Conservation (phyloP, 108 stramenopile genomes). For the Conticribra guillardii region DNA sequence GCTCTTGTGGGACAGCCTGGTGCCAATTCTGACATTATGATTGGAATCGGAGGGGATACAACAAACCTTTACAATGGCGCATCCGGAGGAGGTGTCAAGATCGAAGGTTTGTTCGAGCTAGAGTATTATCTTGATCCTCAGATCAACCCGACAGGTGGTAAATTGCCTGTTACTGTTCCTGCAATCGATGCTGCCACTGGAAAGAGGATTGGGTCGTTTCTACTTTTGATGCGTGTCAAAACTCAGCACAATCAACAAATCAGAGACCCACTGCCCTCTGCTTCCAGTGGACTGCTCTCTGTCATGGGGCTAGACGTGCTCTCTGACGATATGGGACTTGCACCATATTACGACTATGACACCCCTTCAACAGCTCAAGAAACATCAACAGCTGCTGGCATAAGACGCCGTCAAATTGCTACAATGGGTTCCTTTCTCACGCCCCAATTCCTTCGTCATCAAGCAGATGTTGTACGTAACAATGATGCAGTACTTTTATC, state of each 20-base stretch:
- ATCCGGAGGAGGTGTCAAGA: background rate
- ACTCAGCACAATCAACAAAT: background rate
- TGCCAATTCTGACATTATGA: background rate
- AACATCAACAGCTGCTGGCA: slow-evolving; percentile 2
- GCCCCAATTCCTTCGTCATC: slow-evolving; percentile 60
- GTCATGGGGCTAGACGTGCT: slow-evolving; percentile 69
- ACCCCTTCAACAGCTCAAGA: slow-evolving; percentile 13
- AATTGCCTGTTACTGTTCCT: slow-evolving; percentile 49
- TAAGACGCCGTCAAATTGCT: slow-evolving; percentile 62
- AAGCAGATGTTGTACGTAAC: slow-evolving; percentile 48
- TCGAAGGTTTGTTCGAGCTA: slow-evolving; percentile 41
- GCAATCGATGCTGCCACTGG: slow-evolving; percentile 46
- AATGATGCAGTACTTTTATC: slow-evolving; percentile 50
- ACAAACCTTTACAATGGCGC: background rate
- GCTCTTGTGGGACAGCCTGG: background rate
- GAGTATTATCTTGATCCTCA: slow-evolving; percentile 36
- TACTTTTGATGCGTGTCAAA: slow-evolving; percentile 55
- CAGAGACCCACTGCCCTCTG: slow-evolving; percentile 4
- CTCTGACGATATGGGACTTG: slow-evolving; percentile 49
- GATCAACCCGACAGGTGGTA: slow-evolving; percentile 5
- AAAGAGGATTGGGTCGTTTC: slow-evolving; percentile 54
- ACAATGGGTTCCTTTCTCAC: slow-evolving; percentile 84
- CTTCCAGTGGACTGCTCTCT: slow-evolving; percentile 58
- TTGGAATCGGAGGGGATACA: background rate
- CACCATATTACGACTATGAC: slow-evolving; percentile 43